These are phyloP conservation scores for Didymella exigua DNA, from an alignment of 2,329 filamentous ascomycete species.

Conservation along the genomic window DNA sequence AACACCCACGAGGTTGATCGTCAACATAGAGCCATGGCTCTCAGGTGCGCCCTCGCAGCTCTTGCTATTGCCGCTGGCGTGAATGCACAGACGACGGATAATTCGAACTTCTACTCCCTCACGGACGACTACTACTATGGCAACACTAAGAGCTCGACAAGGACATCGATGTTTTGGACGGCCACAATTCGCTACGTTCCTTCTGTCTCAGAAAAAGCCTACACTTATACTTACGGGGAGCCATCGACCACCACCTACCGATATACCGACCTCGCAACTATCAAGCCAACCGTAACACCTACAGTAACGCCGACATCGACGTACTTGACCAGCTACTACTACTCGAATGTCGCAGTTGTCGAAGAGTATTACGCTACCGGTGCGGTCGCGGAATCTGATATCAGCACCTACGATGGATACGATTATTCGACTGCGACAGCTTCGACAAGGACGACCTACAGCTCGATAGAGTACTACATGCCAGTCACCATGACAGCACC, in stretches of 20 bases:
- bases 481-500: conserved; percentile 41
- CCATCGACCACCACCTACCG: conserved; percentile 12
- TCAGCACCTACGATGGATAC: conserved; percentile 20
- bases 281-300: conserved; percentile 35
- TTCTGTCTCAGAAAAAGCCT: conserved; percentile 18
- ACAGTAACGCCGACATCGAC: conserved; percentile 30
- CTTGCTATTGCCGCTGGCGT: conserved; percentile 22
- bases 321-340: conserved; percentile 19
- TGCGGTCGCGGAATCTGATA: conserved; percentile 33
- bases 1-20: conserved; percentile 5
- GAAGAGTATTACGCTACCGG: conserved; percentile 30
- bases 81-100: conserved; percentile 7
- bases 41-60: conserved; percentile 15
- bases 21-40: conserved; percentile 23
- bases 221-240: conserved; percentile 15
- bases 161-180: conserved; percentile 33
- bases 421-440: conserved; percentile 14
- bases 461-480: conserved; percentile 31
- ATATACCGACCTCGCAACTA: conserved; percentile 20
- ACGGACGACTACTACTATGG: conserved; percentile 12
- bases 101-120: conserved; percentile 6
- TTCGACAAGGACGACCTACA: conserved; percentile 12
- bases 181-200: conserved; percentile 29
- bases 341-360: conserved; percentile 24
- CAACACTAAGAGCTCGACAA: background rate